These are phyloP conservation scores for Alternaria novae-zelandiae DNA, from an alignment of 2,329 filamentous ascomycete genomes.

Conservation along the genomic window DNA sequence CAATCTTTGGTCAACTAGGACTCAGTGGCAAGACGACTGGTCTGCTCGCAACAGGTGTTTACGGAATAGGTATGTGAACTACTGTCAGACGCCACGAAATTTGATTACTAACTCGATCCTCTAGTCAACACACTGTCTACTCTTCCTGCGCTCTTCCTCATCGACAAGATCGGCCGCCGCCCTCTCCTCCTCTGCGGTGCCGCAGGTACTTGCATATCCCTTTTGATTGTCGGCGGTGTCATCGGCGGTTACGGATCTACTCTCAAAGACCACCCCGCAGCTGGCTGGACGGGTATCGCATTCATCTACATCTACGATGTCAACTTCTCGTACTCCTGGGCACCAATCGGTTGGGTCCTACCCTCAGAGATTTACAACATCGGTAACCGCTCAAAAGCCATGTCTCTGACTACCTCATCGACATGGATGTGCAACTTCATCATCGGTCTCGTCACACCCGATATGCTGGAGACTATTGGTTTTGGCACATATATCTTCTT, in stretches of 20 bases:
- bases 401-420: conserved; percentile 70
- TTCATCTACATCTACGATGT: conserved; percentile 67
- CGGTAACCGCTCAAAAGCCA: conserved; percentile 71
- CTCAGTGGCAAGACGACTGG: conserved; percentile 66
- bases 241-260: conserved; percentile 65
- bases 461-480: conserved; percentile 69
- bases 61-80: conserved; percentile 42
- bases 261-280: conserved; percentile 63
- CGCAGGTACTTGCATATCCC: conserved; percentile 72
- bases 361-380: conserved; percentile 77
- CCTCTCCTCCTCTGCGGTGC: conserved; percentile 68
- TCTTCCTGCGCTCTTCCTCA: conserved; percentile 69
- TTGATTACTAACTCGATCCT: background rate
- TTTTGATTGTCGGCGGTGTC: conserved; percentile 74
- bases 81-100: background rate
- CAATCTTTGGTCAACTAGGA: conserved; percentile 79
- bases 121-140: conserved; percentile 62
- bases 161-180: conserved; percentile 69
- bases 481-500: conserved; percentile 60
- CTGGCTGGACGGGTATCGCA: conserved; percentile 71
- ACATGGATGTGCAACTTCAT: conserved; percentile 83
- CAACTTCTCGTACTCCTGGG: conserved; percentile 69
- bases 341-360: conserved; percentile 75
- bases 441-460: conserved; percentile 72
- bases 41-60: conserved; percentile 77